Conservation (phyloP, 2,329 filamentous ascomycete species). For the Alternaria longipes region DNA sequence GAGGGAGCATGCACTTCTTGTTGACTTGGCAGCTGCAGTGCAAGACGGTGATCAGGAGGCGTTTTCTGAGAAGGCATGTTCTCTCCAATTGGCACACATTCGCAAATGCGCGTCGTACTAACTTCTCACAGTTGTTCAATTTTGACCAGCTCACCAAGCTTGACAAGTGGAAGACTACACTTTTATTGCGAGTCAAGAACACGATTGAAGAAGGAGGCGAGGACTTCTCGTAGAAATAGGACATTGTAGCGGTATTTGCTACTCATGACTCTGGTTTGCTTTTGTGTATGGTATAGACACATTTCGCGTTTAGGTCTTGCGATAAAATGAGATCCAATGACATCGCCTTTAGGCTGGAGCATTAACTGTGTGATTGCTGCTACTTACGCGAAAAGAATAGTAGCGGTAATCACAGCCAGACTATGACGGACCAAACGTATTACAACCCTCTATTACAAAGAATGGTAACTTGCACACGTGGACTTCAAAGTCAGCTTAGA, state of each 20-base stretch:
- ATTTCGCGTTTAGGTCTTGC: background rate
- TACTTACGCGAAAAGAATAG: background rate
- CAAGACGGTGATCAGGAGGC: conserved; percentile 81
- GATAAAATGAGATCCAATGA: background rate
- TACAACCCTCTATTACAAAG: background rate
- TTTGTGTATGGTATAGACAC: conserved; percentile 2
- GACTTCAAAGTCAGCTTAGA: background rate
- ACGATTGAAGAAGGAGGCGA: conserved; percentile 76
- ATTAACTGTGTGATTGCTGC: background rate
- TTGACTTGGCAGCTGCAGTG: conserved; percentile 78
- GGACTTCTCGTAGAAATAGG: conserved; percentile 67
- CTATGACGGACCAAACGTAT: rapidly evolving
- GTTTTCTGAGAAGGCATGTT: conserved; percentile 78
- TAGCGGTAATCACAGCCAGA: background rate
- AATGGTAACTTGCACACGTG: background rate
- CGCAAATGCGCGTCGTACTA: conserved; percentile 1
- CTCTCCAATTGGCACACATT: background rate
- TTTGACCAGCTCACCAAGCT: conserved; percentile 93
- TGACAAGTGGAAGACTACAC: conserved; percentile 95
- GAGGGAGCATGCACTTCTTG: conserved; percentile 82
- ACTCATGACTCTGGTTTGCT: background rate
- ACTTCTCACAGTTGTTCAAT: conserved; percentile 68
- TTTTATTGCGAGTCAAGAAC: conserved; percentile 84
- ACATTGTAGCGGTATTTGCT: background rate
- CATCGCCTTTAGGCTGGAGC: background rate